phyloP scores from a whole-genome alignment of 2,329 filamentous ascomycete species.

The Colletotrichum sidae region DNA sequence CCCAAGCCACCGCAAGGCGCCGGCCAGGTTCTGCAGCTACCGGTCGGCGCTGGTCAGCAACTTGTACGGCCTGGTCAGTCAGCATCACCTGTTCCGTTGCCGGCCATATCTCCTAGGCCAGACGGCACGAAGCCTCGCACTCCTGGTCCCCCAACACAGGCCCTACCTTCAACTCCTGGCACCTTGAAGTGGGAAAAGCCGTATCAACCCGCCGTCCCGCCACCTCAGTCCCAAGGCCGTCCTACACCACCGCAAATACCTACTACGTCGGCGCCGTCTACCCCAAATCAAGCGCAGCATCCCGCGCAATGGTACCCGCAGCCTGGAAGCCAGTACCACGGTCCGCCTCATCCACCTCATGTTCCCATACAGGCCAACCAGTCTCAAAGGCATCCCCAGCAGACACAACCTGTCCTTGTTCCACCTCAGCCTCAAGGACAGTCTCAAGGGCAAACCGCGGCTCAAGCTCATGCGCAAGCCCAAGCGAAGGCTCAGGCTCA shows the following conservation, averaged over 20 bases:
- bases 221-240: slow-evolving; percentile 41
- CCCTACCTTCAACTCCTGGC: slow-evolving; percentile 42
- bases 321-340: slow-evolving; percentile 30
- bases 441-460: slow-evolving; percentile 5
- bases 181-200: slow-evolving; percentile 56
- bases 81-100: slow-evolving; percentile 39
- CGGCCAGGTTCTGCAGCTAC: slow-evolving; percentile 51
- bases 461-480: slow-evolving; percentile 21
- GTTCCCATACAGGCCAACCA: slow-evolving; percentile 36
- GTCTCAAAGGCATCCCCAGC: slow-evolving; percentile 34
- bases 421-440: slow-evolving; percentile 29
- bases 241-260: slow-evolving; percentile 21
- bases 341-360: slow-evolving; percentile 20
- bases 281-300: slow-evolving; percentile 37
- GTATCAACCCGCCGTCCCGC: slow-evolving; percentile 50
- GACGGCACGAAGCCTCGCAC: slow-evolving; percentile 48
- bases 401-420: slow-evolving; percentile 34
- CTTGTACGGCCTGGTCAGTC: slow-evolving; percentile 41
- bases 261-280: slow-evolving; percentile 21
- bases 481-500: slow-evolving; percentile 31
- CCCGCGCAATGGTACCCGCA: slow-evolving; percentile 37
- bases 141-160: slow-evolving; percentile 42
- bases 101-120: slow-evolving; percentile 48
- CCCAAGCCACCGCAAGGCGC: slow-evolving; percentile 46
- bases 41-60: slow-evolving; percentile 47